These are phyloP conservation scores for Solanum appendiculatum DNA, from an alignment of 257 asterid genomes.

Conservation along the genomic window DNA sequence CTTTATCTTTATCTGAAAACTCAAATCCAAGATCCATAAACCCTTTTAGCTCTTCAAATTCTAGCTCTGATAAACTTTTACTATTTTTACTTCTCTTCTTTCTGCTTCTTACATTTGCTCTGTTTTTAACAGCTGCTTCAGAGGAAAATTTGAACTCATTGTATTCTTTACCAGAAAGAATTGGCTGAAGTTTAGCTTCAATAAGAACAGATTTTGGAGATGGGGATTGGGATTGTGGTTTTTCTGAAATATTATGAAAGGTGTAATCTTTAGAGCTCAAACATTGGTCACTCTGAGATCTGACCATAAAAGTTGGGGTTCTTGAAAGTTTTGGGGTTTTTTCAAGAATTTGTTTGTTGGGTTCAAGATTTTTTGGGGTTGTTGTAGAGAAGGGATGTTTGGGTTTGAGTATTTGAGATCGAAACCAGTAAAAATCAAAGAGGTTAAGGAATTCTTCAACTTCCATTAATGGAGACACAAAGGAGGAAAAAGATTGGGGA, in stretches of 20 bases:
- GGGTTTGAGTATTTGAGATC: conserved; percentile 10
- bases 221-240: not conserved
- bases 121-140: not conserved
- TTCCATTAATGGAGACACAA: conserved; percentile 13
- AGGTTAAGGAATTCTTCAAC: conserved; percentile 18
- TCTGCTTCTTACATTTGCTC: not conserved
- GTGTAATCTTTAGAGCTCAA: conserved; percentile 24
- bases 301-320: conserved; percentile 25
- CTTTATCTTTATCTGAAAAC: conserved; percentile 46
- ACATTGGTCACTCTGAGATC: conserved; percentile 43
- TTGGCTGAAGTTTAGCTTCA: conserved; percentile 44
- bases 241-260: not conserved
- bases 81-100: conserved; percentile 12
- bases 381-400: not conserved
- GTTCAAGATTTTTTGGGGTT: not conserved
- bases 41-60: conserved; percentile 65
- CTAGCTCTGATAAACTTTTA: conserved; percentile 58
- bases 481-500: not conserved
- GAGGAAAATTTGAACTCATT: conserved; percentile 1
- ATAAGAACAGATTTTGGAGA: conserved; percentile 52
- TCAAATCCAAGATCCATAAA: conserved; percentile 83
- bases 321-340: conserved; percentile 18
- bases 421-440: conserved; percentile 36
- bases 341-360: not conserved
- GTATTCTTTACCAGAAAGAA: conserved; percentile 49